phyloP scores from a whole-genome alignment of 805 yeast species.

The Ogataea kodamae region DNA sequence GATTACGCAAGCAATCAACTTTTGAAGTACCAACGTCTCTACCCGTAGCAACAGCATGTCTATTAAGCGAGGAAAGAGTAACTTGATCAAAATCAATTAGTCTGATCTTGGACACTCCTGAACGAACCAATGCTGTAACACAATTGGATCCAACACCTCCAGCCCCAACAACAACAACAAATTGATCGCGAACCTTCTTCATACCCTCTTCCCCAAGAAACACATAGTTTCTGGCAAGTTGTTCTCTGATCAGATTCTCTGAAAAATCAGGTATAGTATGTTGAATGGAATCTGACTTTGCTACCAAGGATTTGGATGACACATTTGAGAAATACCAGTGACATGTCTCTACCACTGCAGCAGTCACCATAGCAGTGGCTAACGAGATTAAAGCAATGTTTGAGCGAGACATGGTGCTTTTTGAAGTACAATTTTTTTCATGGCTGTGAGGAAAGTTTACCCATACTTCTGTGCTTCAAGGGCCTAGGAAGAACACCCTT shows the following conservation, averaged over 20 bases:
- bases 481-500: neutral
- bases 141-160: conserved; percentile 99
- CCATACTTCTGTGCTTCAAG: no score
- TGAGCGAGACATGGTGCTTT: conserved; percentile 7
- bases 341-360: conserved; percentile 35
- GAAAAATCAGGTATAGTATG: conserved; percentile 34
- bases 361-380: conserved; percentile 34
- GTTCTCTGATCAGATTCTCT: conserved; percentile 81
- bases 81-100: conserved; percentile 96
- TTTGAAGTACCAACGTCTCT: conserved; percentile 91
- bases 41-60: conserved; percentile 93
- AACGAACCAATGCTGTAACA: conserved; percentile 82
- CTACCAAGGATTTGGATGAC: conserved; percentile 1
- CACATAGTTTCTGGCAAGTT: conserved; percentile 89
- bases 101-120: conserved; percentile 78
- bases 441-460: neutral
- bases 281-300: neutral
- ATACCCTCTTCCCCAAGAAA: conserved; percentile 87
- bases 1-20: conserved; percentile 74
- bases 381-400: conserved; percentile 29
- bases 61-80: conserved; percentile 81
- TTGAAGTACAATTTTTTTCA: conserved; percentile 1
- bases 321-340: conserved; percentile 27
- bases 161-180: conserved; percentile 81
- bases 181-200: conserved; percentile 62